Evolutionary conservation across 2,329 filamentous ascomycete species (phyloP).

Genomic region (Camillea tinctor): DNA sequence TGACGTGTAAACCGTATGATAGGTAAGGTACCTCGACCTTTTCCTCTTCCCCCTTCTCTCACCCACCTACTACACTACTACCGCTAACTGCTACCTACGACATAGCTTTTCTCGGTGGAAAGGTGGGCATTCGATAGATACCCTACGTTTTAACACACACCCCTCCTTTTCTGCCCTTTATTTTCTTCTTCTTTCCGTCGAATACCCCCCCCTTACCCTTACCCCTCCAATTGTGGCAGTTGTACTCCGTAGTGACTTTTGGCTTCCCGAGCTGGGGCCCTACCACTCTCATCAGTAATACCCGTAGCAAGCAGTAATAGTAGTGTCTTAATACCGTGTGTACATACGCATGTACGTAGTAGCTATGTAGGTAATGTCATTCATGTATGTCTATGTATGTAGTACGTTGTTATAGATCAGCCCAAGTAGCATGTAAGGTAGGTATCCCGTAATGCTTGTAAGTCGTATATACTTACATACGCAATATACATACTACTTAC

Average conservation of each 20-base stretch:
- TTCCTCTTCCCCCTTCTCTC: too few species aligned
- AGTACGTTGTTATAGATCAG: background rate
- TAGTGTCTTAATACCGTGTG: too few species aligned
- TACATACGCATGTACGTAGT: too few species aligned
- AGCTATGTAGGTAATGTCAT: too few species aligned
- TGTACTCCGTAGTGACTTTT: background rate
- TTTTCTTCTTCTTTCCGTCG: too few species aligned
- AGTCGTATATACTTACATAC: background rate
- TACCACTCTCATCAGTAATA: background rate
- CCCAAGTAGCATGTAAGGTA: background rate
- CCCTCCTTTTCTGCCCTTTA: background rate
- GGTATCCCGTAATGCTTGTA: background rate
- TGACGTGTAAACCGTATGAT: background rate
- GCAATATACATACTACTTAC: too few species aligned
- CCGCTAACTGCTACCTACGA: background rate
- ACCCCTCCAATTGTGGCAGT: background rate
- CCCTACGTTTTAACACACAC: background rate
- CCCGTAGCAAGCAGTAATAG: too few species aligned
- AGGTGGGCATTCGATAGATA: background rate
- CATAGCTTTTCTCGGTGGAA: background rate
- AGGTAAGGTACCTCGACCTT: background rate
- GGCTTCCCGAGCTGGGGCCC: background rate
- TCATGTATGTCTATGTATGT: too few species aligned
- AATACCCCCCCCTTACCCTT: background rate
- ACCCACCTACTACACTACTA: too few species aligned